Evolutionary conservation across 2,329 filamentous ascomycete genomes (phyloP), one percentile per base, ranked within the genome.

Genomic region (Scedosporium aurantiacum): DNA sequence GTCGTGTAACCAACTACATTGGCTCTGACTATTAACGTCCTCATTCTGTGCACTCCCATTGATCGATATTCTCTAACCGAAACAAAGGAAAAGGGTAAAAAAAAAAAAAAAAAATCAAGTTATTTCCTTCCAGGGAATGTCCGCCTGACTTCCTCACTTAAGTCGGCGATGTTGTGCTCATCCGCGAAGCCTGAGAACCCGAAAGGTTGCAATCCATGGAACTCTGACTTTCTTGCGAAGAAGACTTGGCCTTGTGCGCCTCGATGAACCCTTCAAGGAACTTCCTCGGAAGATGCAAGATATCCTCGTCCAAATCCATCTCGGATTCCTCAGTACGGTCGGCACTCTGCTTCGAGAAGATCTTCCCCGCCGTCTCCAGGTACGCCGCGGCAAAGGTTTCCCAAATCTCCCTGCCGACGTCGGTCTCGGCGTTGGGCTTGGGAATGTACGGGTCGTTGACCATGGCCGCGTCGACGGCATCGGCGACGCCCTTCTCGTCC

Each of bases 361-460:
- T 57, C 32, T 6, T 37, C 7, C 23, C 23, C 16, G 55, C 14
- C 21, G 27, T 41, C 14, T 8, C 2, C 18, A 43, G 23, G 41
- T 58, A 58, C 10, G 12, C 14, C 4, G 14, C 5, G 16, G 5
- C 10, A 45, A 67, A 67, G 0, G 25, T 23, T 55, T 64, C 57
- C 65, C 64, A 67, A 1, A 68, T 57, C 7, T 65, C 41, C n/a
- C 61, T 21, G 21, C 64, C 64, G 1, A 63, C 21, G 2, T 43
- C 61, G 4, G 23, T 23, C 0, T 41, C 27, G n/a, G 63, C 60
- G 0, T 63, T 54, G 0, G 67, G 67, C 21, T 45, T 62, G 0
- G 67, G 67, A 10, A 66, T 62, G 32, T 70, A 70, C 1, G 68
- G 65, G 21, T 69, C 67, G 12, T 68, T 69, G 6, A 65, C 50